Conservation (phyloP, 495 filamentous ascomycete genomes). For the Sabuloglossum arenarium region DNA sequence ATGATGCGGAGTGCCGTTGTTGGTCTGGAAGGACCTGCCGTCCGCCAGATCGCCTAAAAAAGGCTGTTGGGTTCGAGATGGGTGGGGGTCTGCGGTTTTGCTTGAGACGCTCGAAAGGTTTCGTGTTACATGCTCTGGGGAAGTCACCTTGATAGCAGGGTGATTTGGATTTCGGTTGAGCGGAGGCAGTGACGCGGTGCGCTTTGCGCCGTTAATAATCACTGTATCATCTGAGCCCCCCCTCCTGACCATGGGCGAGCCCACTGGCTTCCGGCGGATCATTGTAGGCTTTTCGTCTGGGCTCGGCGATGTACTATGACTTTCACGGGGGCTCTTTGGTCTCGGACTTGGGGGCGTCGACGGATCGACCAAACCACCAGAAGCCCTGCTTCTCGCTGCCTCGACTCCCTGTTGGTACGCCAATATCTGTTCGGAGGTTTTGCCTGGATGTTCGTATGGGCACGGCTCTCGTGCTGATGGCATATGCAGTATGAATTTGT, state of each 20-base stretch:
- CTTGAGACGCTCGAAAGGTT: background rate
- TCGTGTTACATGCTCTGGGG: background rate
- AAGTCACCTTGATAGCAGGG: background rate
- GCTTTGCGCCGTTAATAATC: background rate
- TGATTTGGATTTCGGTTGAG: background rate
- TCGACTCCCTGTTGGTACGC: background rate
- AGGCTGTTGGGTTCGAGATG: background rate
- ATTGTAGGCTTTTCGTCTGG: background rate
- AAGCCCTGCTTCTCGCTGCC: background rate
- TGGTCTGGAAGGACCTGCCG: background rate
- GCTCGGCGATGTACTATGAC: background rate
- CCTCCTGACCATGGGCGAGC: background rate
- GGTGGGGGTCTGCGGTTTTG: background rate
- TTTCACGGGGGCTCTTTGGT: background rate
- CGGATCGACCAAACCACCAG: background rate
- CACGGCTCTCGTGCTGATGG: background rate
- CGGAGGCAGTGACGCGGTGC: background rate
- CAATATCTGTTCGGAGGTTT: background rate
- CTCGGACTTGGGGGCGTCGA: background rate
- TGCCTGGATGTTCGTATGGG: background rate
- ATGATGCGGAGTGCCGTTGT: background rate
- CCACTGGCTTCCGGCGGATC: slow-evolving; percentile 1
- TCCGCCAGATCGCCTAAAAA: background rate
- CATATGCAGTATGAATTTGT: background rate
- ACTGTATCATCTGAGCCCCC: background rate